phyloP scores from a whole-genome alignment of 2,329 filamentous ascomycete genomes.

The Metarhizium rileyi region DNA sequence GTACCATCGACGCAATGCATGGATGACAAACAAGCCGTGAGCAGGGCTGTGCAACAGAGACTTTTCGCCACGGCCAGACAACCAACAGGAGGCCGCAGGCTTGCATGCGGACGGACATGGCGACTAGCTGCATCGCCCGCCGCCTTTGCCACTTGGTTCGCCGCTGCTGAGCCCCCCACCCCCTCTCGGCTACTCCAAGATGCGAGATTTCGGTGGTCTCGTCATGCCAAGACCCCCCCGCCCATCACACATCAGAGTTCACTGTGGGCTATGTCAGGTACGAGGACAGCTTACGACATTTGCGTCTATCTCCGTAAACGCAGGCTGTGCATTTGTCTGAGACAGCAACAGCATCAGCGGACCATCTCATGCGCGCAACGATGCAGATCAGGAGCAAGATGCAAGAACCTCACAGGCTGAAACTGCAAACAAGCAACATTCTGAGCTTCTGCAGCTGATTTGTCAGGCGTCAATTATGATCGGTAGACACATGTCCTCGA shows the following conservation, averaged over 20 bases:
- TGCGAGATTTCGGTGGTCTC: no score
- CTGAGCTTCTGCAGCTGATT: no score
- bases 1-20: no score
- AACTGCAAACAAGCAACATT: no score
- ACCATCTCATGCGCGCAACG: no score
- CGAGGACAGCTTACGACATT: background rate
- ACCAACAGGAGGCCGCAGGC: background rate
- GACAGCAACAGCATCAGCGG: background rate
- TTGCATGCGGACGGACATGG: background rate
- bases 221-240: background rate
- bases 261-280: background rate
- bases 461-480: no score
- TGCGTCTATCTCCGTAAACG: background rate
- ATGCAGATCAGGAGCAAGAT: no score
- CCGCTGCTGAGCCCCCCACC: background rate
- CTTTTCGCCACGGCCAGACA: background rate
- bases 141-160: background rate
- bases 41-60: background rate
- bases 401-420: no score
- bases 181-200: no score
- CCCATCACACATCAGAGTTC: no score
- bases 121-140: background rate
- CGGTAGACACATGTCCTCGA: no score
- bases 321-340: background rate
- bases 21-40: no score